Evolutionary conservation across 2,329 filamentous ascomycete genomes (phyloP).

Genomic region (Thielaviopsis musarum): DNA sequence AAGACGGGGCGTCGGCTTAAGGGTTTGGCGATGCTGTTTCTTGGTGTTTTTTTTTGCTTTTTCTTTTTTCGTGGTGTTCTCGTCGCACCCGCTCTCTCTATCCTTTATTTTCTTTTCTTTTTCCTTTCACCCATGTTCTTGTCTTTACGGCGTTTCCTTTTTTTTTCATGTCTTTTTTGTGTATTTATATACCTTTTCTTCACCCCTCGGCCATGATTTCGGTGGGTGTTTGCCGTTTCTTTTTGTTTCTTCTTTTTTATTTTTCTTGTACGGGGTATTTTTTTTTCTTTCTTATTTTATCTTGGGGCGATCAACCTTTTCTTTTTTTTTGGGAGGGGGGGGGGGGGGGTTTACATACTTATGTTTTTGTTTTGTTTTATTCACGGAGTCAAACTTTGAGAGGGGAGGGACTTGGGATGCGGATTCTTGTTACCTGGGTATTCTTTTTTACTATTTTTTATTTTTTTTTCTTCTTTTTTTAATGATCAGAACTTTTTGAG

Average conservation of each 20-base stretch:
- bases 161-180: conserved; percentile 5
- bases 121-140: background rate
- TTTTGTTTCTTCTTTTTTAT: background rate
- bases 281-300: background rate
- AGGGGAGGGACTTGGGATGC: background rate
- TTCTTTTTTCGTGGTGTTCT: too few relatives aligned
- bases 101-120: background rate
- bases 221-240: background rate
- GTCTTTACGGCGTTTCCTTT: background rate
- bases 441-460: background rate
- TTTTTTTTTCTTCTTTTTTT: background rate
- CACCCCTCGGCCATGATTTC: background rate
- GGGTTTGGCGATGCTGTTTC: too few relatives aligned
- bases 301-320: background rate
- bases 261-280: background rate
- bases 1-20: too few relatives aligned
- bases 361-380: background rate
- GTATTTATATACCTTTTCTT: conserved; percentile 12
- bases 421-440: too few relatives aligned
- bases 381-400: background rate
- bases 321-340: background rate
- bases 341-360: background rate
- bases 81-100: too few relatives aligned
- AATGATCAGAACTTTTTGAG: conserved; percentile 2
- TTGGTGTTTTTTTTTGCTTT: too few relatives aligned